Evolutionary conservation across 129 eudicot genomes (phyloP).

Genomic region (Apium graveolens): DNA sequence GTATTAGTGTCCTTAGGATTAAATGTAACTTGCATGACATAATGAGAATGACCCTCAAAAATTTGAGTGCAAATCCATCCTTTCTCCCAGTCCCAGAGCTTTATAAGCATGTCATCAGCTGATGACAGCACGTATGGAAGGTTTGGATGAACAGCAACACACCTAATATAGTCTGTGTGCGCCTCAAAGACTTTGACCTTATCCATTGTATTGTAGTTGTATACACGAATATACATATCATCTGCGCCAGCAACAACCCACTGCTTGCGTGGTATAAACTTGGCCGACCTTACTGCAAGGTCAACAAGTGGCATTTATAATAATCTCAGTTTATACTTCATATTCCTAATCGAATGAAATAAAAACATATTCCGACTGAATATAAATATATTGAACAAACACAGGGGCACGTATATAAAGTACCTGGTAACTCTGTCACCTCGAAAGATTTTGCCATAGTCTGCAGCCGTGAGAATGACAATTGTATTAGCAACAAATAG

Average conservation of each 20-base stretch:
- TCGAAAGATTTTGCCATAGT: conserved; percentile 90
- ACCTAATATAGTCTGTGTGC: conserved; percentile 91
- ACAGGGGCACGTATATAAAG: conserved; percentile 13
- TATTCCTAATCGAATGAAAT: background rate
- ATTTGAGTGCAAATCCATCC: conserved; percentile 89
- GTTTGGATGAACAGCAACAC: conserved; percentile 96
- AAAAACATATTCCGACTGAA: background rate
- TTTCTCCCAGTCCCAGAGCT: conserved; percentile 99
- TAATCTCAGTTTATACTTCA: conserved; percentile 5
- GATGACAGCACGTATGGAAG: conserved; percentile 90
- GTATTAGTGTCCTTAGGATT: conserved; percentile 91
- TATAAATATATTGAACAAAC: conserved; percentile 8
- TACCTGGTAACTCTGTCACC: conserved; percentile 93
- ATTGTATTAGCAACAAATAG: conserved; percentile 9
- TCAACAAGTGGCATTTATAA: conserved; percentile 3
- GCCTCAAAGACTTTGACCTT: conserved; percentile 92
- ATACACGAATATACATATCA: conserved; percentile 95
- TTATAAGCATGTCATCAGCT: conserved; percentile 97
- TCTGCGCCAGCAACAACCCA: conserved; percentile 99
- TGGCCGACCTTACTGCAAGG: conserved; percentile 85
- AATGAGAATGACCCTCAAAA: conserved; percentile 97
- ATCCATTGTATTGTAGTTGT: conserved; percentile 96
- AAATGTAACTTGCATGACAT: conserved; percentile 95
- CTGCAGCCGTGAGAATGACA: conserved; percentile 38
- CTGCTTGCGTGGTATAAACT: conserved; percentile 84